Evolutionary conservation across 179 eudicot species (phyloP).

Genomic region (Beta macrorhiza): DNA sequence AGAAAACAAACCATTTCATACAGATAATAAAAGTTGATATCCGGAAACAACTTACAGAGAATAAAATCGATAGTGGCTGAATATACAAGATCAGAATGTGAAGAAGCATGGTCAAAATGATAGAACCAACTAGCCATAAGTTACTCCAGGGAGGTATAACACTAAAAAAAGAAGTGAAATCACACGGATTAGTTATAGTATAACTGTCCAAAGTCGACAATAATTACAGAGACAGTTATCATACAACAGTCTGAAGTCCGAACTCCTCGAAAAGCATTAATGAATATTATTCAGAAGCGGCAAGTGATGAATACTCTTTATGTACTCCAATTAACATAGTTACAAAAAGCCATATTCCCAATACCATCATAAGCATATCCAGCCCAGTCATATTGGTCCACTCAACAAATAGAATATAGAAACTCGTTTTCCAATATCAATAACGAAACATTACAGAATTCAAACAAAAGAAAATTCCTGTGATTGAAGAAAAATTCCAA

Average conservation of each 20-base stretch:
- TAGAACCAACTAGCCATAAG: conserved; percentile 91
- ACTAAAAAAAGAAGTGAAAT: conserved; percentile 40
- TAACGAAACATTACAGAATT: too few relatives aligned
- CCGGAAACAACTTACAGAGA: conserved; percentile 71
- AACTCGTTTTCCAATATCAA: not conserved
- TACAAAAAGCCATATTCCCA: not conserved
- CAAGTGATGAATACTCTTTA: not conserved
- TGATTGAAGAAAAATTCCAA: too few relatives aligned
- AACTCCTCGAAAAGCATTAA: too few relatives aligned
- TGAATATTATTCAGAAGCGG: not conserved
- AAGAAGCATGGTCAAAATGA: conserved; percentile 83
- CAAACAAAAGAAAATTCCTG: too few relatives aligned
- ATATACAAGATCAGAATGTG: conserved; percentile 84
- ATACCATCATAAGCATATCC: not conserved
- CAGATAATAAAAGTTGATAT: conserved; percentile 2
- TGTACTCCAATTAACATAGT: not conserved
- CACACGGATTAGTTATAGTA: conserved; percentile 19
- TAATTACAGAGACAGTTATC: not conserved
- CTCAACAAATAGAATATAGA: not conserved
- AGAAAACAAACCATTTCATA: not conserved
- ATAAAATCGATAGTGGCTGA: conserved; percentile 77
- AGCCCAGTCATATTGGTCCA: not conserved
- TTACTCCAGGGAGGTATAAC: conserved; percentile 97
- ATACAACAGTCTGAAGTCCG: not conserved
- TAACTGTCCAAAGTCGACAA: not conserved